Evolutionary conservation across 208 protist genomes (phyloP).

Genomic region (Acanthamoeba healyi): DNA sequence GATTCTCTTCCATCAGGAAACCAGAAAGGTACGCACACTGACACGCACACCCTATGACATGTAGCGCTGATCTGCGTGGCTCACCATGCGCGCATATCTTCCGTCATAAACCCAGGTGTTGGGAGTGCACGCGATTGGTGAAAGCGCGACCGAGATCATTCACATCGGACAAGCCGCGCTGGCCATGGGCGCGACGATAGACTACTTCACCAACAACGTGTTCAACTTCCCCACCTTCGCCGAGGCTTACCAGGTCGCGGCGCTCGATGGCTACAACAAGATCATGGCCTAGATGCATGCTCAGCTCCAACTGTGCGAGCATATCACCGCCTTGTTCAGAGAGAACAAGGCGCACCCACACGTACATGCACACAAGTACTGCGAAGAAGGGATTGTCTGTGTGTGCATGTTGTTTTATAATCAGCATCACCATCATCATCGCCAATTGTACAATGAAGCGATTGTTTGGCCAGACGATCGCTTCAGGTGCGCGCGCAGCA

Average conservation of each 20-base stretch:
- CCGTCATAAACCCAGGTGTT: slow-evolving; percentile 58
- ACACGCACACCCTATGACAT: not conserved
- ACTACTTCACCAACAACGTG: slow-evolving; percentile 77
- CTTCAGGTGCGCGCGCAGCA: no score
- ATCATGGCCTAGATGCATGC: not conserved
- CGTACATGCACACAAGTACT: no score
- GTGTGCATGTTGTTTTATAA: no score
- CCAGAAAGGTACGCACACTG: not conserved
- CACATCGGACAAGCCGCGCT: slow-evolving; percentile 74
- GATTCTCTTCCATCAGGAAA: slow-evolving; percentile 77
- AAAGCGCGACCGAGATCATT: slow-evolving; percentile 68
- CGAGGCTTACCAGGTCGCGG: slow-evolving; percentile 80
- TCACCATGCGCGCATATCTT: no score
- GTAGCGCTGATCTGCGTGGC: no score
- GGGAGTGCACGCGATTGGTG: slow-evolving; percentile 66
- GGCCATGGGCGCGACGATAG: slow-evolving; percentile 73
- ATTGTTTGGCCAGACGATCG: no score
- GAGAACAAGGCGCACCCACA: not conserved
- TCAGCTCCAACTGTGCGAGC: no score
- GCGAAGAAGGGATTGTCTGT: no score
- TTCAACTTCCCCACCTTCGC: slow-evolving; percentile 82
- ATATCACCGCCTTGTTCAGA: not conserved
- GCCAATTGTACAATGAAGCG: not conserved
- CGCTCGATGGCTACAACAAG: slow-evolving; percentile 77
- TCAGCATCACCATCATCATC: no score